These are phyloP conservation scores for Wickerhamomyces chaumierensis DNA, from an alignment of 805 yeast species.

Conservation along the genomic window DNA sequence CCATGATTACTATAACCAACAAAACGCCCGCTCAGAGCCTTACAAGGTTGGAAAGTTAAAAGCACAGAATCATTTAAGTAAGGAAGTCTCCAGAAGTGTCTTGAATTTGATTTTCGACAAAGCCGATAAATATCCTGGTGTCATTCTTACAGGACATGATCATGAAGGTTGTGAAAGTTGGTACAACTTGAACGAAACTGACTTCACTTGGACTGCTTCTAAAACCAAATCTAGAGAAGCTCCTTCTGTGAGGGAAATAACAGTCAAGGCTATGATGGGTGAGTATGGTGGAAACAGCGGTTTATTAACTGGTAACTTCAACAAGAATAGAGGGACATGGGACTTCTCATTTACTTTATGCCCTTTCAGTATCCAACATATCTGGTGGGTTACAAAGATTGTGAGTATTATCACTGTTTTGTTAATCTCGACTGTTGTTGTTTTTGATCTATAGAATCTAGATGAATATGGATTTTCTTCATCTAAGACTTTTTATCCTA, in stretches of 20 bases:
- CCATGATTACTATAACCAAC: slow-evolving; percentile 44
- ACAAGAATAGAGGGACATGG: slow-evolving; percentile 35
- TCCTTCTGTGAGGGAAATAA: slow-evolving; percentile 54
- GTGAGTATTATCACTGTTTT: slow-evolving; percentile 30
- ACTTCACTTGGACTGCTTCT: slow-evolving; percentile 49
- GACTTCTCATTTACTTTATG: slow-evolving; percentile 63
- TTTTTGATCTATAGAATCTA: slow-evolving; percentile 10
- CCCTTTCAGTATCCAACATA: slow-evolving; percentile 77
- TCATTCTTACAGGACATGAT: slow-evolving; percentile 89
- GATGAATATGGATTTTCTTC: too few species aligned
- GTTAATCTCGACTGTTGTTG: slow-evolving; percentile 21
- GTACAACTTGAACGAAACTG: slow-evolving; percentile 35
- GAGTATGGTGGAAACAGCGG: slow-evolving; percentile 89
- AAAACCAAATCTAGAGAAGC: slow-evolving; percentile 24
- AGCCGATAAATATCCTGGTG: slow-evolving; percentile 48
- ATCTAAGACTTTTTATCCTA: too few species aligned
- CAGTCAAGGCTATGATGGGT: slow-evolving; percentile 94
- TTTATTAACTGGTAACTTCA: slow-evolving; percentile 62
- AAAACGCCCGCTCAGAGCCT: slow-evolving; percentile 38
- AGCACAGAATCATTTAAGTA: slow-evolving; percentile 76
- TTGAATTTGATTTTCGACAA: slow-evolving; percentile 57
- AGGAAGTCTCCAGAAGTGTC: slow-evolving; percentile 54
- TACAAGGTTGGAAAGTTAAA: slow-evolving; percentile 62
- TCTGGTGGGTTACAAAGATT: slow-evolving; percentile 88
- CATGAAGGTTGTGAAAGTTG: slow-evolving; percentile 84